These are phyloP conservation scores for Lichtheimia hyalospora DNA, from an alignment of 371 early-diverging fungal genomes.

Conservation along the genomic window DNA sequence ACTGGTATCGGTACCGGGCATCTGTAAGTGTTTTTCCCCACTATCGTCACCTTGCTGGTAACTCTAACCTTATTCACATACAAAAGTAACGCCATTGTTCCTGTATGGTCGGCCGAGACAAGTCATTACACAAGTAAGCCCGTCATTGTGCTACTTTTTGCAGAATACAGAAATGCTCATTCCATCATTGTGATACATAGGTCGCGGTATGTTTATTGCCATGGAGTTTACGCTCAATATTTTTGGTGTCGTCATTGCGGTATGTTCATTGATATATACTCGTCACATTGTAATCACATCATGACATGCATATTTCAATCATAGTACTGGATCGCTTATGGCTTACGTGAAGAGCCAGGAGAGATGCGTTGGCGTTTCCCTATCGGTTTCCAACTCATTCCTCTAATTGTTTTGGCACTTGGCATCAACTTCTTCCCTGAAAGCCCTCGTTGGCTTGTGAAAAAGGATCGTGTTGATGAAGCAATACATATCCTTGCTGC, in stretches of 20 bases:
- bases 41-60: too few relatives aligned
- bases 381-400: constrained; percentile 38
- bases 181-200: not conserved
- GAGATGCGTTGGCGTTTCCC: constrained; percentile 41
- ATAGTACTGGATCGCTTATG: constrained; percentile 43
- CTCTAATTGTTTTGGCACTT: constrained; percentile 23
- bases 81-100: constrained; percentile 35
- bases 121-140: constrained; percentile 19
- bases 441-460: constrained; percentile 33
- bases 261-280: constrained; percentile 1
- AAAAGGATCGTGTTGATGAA: constrained; percentile 34
- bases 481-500: constrained; percentile 35
- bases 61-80: not conserved
- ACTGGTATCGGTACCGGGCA: constrained; percentile 48
- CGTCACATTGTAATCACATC: not conserved
- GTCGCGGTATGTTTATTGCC: constrained; percentile 40
- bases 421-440: constrained; percentile 38
- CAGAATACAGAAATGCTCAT: too few relatives aligned
- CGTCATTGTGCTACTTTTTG: too few relatives aligned
- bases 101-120: constrained; percentile 35
- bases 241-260: constrained; percentile 45
- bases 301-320: not conserved
- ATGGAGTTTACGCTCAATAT: constrained; percentile 47
- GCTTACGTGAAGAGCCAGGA: constrained; percentile 28
- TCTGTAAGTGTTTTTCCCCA: constrained; percentile 22